phyloP scores from a whole-genome alignment of 2,329 filamentous ascomycete species.

The Fusarium tricinctum region DNA sequence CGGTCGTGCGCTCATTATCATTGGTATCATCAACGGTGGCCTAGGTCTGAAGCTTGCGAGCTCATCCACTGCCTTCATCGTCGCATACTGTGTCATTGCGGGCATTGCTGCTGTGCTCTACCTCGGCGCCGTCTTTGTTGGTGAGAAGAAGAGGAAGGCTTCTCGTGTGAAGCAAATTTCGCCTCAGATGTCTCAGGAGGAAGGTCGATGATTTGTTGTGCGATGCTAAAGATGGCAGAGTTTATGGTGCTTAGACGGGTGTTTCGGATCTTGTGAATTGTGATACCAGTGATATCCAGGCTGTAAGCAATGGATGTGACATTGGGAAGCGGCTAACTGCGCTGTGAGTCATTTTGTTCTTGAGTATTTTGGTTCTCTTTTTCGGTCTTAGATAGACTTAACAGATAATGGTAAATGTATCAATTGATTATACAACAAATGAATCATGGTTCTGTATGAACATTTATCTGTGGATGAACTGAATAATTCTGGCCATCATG shows the following conservation, averaged over 20 bases:
- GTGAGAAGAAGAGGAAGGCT: conserved; percentile 31
- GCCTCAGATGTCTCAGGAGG: conserved; percentile 47
- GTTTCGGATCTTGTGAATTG: conserved; percentile 21
- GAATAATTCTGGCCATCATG: background rate
- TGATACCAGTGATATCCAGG: conserved; percentile 36
- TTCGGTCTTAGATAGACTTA: background rate
- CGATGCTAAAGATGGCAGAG: background rate
- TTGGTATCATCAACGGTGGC: conserved; percentile 75
- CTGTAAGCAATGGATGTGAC: conserved; percentile 8
- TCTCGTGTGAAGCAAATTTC: conserved; percentile 40
- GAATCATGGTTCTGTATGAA: background rate
- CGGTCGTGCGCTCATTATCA: conserved; percentile 68
- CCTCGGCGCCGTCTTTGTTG: conserved; percentile 48
- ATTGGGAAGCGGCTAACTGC: conserved; percentile 3
- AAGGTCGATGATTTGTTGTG: conserved; percentile 20
- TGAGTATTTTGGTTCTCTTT: background rate
- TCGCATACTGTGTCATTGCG: conserved; percentile 70
- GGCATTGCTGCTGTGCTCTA: conserved; percentile 65
- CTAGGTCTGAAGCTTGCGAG: conserved; percentile 68
- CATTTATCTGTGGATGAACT: background rate
- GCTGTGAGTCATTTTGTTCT: conserved; percentile 1
- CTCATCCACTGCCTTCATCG: conserved; percentile 58
- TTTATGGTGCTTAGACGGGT: conserved; percentile 18
- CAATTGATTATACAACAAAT: background rate
- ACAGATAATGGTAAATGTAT: background rate